Evolutionary conservation across 2,329 filamentous ascomycete species (phyloP).

Genomic region (Rosellinia necatrix): DNA sequence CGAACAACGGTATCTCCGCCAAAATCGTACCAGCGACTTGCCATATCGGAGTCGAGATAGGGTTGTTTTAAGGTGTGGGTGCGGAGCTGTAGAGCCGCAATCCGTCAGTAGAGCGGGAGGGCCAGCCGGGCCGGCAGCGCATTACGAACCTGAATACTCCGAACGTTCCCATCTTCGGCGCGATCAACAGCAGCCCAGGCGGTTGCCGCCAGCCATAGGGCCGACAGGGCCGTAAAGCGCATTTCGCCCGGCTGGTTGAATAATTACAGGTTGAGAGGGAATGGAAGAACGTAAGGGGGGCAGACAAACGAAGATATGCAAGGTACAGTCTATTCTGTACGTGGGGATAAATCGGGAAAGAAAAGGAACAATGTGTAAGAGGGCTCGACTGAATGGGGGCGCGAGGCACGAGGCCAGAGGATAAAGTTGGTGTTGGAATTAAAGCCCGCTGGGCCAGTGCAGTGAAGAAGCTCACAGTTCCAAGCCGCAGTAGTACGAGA

Average conservation of each 20-base stretch:
- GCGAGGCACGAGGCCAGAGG: slow-evolving; percentile 20
- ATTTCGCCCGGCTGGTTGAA: slow-evolving; percentile 33
- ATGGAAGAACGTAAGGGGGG: slow-evolving; percentile 14
- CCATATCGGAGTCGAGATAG: slow-evolving; percentile 97
- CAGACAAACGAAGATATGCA: slow-evolving; percentile 16
- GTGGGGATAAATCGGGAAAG: slow-evolving; percentile 27
- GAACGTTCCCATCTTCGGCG: slow-evolving; percentile 56
- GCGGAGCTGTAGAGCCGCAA: slow-evolving; percentile 63
- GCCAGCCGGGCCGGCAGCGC: slow-evolving; percentile 10
- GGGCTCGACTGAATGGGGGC: slow-evolving; percentile 13
- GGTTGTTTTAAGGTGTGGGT: slow-evolving; percentile 89
- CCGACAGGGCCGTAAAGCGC: slow-evolving; percentile 41
- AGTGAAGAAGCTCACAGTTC: slow-evolving; percentile 24
- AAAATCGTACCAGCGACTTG: slow-evolving; percentile 99
- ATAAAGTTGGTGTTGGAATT: slow-evolving; percentile 11
- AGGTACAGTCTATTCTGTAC: too few relatives aligned
- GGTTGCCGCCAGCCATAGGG: slow-evolving; percentile 43
- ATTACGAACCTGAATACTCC: slow-evolving; percentile 66
- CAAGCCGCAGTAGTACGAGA: slow-evolving; percentile 1
- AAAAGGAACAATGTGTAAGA: slow-evolving; percentile 24
- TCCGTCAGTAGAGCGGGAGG: slow-evolving; percentile 21
- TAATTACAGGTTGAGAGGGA: slow-evolving; percentile 14
- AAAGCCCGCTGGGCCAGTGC: slow-evolving; percentile 25
- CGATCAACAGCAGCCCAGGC: slow-evolving; percentile 49
- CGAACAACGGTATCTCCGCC: slow-evolving; percentile 90